Evolutionary conservation across 2,329 filamentous ascomycete species (phyloP), one percentile per base, ranked within the genome.

Genomic region (Penicillium sp.): DNA sequence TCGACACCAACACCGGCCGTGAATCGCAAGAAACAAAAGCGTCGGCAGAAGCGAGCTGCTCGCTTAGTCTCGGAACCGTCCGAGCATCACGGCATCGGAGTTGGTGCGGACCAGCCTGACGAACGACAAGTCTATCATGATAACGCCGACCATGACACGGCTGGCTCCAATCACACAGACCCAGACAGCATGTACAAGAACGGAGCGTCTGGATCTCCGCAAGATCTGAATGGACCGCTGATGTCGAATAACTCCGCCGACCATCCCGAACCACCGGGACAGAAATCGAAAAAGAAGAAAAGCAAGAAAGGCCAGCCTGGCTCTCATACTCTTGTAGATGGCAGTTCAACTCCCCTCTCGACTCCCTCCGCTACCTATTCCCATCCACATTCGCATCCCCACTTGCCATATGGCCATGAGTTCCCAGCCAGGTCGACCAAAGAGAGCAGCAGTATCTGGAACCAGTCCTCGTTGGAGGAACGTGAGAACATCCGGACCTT

Each of bases 401-500:
- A 79, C 45, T 75, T 81, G 43, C 74, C 77, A 47, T 76, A 76
- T 48, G 71, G 75, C 25, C 69, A 78, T 57, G 76, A 78, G 37
- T 74, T 78, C 47, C 73, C 77, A 8, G 73, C 78, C 54, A 79
- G 79, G 62, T 74, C 81, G 67, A 85, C 86, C 54, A 89, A 89
- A 71, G 91, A 95, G 72, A 93, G 92, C 63, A 93, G 92, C 63
- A 75, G 71, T 76, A 96, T 99, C 77, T 99, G 95, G 95, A 97
- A 97, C 73, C 97, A 92, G 2, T 95, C 91, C 59, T 95, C 91
- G 10, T 87, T 91, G 67, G 92, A 98, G 76, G 95, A 99, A 79
- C 90, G 95, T 38, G 92, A 97, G 79, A 90, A 95, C 54, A 99
- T 99, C 74, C 96, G 97, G 78, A 91, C 96, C 68, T 99, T 98